Base-by-base conservation (phyloP, 305 asterid species). In the Fraxinus angustifolia region DNA sequence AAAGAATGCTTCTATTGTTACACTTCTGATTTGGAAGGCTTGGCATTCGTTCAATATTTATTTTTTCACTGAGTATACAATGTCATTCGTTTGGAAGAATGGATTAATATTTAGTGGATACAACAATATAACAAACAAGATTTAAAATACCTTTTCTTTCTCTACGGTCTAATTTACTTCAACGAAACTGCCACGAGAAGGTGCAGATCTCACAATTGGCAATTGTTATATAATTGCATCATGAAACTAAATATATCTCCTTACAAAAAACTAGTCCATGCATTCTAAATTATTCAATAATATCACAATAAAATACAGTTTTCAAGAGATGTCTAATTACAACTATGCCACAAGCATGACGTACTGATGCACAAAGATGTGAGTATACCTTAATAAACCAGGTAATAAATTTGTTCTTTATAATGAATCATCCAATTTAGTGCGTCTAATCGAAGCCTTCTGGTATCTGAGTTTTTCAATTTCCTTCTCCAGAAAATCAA, bases 401-500 rank as follows among this genome's bases (percentile, higher is more conserved):
- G 35, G 73, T 6, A 31, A 7, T 16, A 19, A 62, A 67, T 16
- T 34, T 50, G 67, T 45, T 84, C 79, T 62, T 86, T 86, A 88
- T 33, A 86, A 78, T 56, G 81, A 73, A 80, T 83, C 85, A n/a
- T 83, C 89, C 5, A 73, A 50, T 81, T 80, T 85, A 56, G 84
- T 48, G 36, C 85, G 85, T 74, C 83, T 83, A 65, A 92, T 90
- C 21, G 95, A 91, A 1, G 97, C 98, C 89, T 91, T 93, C 73
- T 86, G 84, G 85, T 86, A 88, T 72, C 97, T 87, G 28, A 79
- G 75, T 53, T 91, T 92, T 81, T 93, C 97, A 34, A 91, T 91
- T 84, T 90, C 97, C 85, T 86, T 92, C 75, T 86, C 97, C 50
- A 96, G 90, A 84, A 83, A 93, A 78, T 92, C 97, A 65, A 96